Conservation (phyloP, 345 rosid genomes). For the Adansonia digitata region DNA sequence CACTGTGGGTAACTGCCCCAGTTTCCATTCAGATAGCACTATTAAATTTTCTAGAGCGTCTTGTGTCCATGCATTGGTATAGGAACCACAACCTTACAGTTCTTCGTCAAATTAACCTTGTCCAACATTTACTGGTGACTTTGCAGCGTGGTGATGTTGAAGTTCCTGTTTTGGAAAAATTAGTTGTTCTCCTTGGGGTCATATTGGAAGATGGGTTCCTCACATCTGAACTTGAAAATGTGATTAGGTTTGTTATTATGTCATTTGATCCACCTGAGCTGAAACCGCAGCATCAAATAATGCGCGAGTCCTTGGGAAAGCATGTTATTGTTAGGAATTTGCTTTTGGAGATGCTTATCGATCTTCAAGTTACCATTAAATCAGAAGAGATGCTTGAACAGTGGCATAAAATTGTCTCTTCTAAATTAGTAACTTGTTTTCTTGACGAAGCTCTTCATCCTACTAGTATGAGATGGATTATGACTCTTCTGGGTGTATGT, state of each 20-base stretch:
- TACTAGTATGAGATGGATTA: conserved; percentile 99
- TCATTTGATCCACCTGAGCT: conserved; percentile 94
- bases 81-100: conserved; percentile 95
- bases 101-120: conserved; percentile 90
- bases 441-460: conserved; percentile 99
- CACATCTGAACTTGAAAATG: conserved; percentile 90
- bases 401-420: conserved; percentile 98
- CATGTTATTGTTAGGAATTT: conserved; percentile 97
- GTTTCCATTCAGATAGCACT: conserved; percentile 91
- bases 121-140: conserved; percentile 88
- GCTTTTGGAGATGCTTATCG: conserved; percentile 98
- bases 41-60: conserved; percentile 92
- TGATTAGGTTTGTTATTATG: conserved; percentile 93
- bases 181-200: conserved; percentile 93
- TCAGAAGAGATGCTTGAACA: conserved; percentile 93
- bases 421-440: conserved; percentile 89
- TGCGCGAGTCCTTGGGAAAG: conserved; percentile 92
- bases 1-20: conserved; percentile 91
- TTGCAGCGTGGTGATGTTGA: conserved; percentile 99
- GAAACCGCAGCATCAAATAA: conserved; percentile 58
- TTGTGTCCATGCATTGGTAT: conserved; percentile 99
- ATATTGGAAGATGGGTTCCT: conserved; percentile 97
- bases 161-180: conserved; percentile 90
- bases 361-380: conserved; percentile 92
- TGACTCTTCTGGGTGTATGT: conserved; percentile 96